phyloP scores from a whole-genome alignment of 2,329 filamentous ascomycete genomes.

The Penicillium vulpinum region DNA sequence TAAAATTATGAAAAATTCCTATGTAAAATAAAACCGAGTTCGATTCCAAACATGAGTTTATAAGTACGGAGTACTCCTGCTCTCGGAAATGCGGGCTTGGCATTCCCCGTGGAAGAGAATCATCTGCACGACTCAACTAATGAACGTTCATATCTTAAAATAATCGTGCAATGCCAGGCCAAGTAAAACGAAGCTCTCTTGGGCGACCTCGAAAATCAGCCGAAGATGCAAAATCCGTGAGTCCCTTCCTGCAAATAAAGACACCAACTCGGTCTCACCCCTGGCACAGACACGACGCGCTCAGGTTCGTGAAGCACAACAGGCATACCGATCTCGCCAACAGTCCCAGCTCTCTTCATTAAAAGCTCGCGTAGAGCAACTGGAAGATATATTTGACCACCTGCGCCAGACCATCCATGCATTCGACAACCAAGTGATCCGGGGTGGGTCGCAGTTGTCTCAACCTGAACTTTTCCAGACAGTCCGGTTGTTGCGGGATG shows the following conservation, averaged over 20 bases:
- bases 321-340: constrained; percentile 17
- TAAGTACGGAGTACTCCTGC: background rate
- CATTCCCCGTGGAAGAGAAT: background rate
- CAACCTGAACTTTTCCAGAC: constrained; percentile 4
- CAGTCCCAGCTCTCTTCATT: constrained; percentile 11
- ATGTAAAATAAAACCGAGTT: background rate
- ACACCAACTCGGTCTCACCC: background rate
- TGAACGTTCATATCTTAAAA: background rate
- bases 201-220: constrained; percentile 1
- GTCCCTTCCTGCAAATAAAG: background rate
- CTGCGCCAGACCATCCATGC: constrained; percentile 6
- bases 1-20: background rate
- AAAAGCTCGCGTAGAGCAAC: constrained; percentile 9
- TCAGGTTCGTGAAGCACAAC: constrained; percentile 17
- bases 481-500: constrained; percentile 7
- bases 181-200: background rate
- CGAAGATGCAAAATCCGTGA: constrained; percentile 3
- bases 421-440: constrained; percentile 7
- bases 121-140: background rate
- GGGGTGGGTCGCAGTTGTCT: background rate
- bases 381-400: constrained; percentile 8
- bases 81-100: background rate
- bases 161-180: background rate
- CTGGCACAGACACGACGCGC: constrained; percentile 4
- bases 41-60: background rate